Base-by-base conservation (phyloP, 805 yeast genomes). In the Wickerhamomyces canadensis region DNA sequence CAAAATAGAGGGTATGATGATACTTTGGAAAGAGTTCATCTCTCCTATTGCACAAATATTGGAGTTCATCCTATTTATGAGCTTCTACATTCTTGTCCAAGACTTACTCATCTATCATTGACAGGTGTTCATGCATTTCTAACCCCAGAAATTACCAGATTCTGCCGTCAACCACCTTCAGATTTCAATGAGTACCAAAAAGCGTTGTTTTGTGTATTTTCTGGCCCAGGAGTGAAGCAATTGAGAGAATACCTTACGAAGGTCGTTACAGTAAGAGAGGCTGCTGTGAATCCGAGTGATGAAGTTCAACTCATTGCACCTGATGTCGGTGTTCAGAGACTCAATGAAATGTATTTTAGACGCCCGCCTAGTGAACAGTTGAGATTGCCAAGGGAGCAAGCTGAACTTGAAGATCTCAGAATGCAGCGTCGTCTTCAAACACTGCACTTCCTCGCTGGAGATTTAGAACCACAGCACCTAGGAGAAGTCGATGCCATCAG, bases 41-140 rank as follows among this genome's bases (percentile, higher is more conserved):
- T 91, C 40, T 84, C 95, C 13, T 91, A 91, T 60, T 91, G 98
- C 60, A 76, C 88, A 24, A 76, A 82, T 49, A 68, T 91, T 44
- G 76, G 91, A 4, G 65, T 86, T 11, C 80, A 74, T 26, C 96
- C 98, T 10, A 83, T 91, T 26, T 78, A 73, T 55, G 72, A 74
- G 44, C 65, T 91, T 37, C 67, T 93, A 40, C 79, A 77, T 59
- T 74, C 80, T 33, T 91, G 97, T 54, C 95, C 94, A 4, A 76
- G 80, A 45, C 67, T 91, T 39, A 88, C 96, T 1, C 98, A 91
- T 60, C 69, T 91, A 42, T 85, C 96, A 10, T 69, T 91, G 42
- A 93, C 98, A 0, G 98, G 98, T 0, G 88, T 91, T 19, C 69
- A 81, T 1, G 84, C 95, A n/a, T 91, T 93, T 62, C 70, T 91